Evolutionary conservation across 306 rosid species (phyloP).

Genomic region (Fagus sylvatica): DNA sequence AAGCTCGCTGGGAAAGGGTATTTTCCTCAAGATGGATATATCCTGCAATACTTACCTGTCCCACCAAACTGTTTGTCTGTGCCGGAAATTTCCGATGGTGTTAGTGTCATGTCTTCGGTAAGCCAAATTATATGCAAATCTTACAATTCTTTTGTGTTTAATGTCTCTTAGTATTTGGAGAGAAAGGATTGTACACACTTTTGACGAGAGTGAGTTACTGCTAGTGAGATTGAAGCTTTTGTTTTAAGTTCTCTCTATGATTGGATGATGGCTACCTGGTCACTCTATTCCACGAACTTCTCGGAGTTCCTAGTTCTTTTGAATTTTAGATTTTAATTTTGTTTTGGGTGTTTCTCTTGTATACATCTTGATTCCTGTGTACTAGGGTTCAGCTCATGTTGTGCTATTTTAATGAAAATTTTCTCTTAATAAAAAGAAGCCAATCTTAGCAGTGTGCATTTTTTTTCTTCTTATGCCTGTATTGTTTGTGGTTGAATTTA

Average conservation of each 20-base stretch:
- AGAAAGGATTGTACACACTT: too few relatives aligned
- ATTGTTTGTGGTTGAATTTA: background rate
- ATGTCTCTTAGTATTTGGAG: too few relatives aligned
- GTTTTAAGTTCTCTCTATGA: too few relatives aligned
- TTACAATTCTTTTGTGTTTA: background rate
- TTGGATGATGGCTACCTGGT: constrained; percentile 8
- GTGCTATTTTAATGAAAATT: too few relatives aligned
- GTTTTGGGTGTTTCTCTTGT: background rate
- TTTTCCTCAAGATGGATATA: constrained; percentile 89
- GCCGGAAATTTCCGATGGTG: constrained; percentile 96
- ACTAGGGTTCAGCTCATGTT: too few relatives aligned
- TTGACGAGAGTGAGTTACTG: too few relatives aligned
- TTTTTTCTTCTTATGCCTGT: background rate
- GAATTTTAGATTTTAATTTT: too few relatives aligned
- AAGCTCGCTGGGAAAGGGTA: constrained; percentile 76
- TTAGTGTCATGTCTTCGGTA: constrained; percentile 81
- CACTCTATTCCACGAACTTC: too few relatives aligned
- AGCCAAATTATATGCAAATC: constrained; percentile 31
- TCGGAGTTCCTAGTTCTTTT: too few relatives aligned
- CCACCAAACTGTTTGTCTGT: constrained; percentile 95
- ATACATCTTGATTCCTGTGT: background rate
- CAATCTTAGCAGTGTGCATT: too few relatives aligned
- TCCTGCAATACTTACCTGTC: constrained; percentile 70
- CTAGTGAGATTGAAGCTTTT: too few relatives aligned
- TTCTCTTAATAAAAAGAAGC: too few relatives aligned